These are phyloP conservation scores for Oryza meridionalis DNA, from an alignment of 176 grass and related monocot species.

Conservation along the genomic window DNA sequence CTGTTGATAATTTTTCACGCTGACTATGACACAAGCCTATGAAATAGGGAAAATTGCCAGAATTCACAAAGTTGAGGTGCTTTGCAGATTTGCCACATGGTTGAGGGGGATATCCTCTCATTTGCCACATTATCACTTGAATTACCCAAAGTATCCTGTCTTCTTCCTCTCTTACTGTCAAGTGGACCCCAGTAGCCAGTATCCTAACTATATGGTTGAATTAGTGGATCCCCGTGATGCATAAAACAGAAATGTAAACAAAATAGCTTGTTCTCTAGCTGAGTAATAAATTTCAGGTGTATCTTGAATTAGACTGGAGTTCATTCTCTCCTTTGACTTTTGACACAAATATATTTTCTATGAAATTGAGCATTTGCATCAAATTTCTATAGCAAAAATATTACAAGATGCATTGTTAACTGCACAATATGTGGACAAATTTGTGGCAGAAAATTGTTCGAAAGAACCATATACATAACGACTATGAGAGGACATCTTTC, in stretches of 20 bases:
- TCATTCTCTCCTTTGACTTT: conserved; percentile 2
- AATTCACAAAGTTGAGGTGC: no score
- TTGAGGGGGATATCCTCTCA: no score
- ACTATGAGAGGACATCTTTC: neutral
- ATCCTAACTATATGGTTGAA: conserved; percentile 6
- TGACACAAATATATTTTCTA: conserved; percentile 6
- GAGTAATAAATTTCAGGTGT: neutral
- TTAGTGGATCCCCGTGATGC: neutral
- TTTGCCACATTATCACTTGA: no score
- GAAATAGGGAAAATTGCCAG: no score
- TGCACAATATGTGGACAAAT: neutral
- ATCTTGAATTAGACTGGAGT: neutral
- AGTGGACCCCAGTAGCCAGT: neutral
- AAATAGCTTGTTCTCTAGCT: neutral
- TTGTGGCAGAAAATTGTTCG: neutral
- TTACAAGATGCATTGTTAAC: neutral
- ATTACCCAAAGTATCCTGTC: no score
- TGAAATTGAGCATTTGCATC: neutral
- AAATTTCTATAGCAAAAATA: neutral
- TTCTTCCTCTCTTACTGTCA: neutral
- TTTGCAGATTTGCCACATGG: no score
- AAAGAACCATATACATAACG: neutral
- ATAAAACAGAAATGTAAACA: neutral
- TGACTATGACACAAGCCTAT: neutral
- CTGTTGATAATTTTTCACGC: neutral